Base-by-base conservation (phyloP, 805 yeast genomes). In the Saturnispora dispora region DNA sequence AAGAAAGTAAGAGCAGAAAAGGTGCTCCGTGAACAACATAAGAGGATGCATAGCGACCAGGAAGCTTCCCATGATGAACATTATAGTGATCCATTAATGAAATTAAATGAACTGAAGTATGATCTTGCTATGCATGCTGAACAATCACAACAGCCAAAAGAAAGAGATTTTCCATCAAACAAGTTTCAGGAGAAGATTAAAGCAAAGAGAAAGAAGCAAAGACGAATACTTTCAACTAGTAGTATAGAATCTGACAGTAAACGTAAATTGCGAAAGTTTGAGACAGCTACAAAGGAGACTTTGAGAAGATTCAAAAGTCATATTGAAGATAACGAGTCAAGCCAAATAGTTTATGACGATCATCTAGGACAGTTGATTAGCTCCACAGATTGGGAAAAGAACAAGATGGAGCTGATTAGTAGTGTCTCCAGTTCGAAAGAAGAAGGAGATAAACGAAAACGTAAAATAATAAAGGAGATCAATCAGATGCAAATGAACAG, bases 341-440 rank as follows among this genome's bases (percentile, higher is more conserved):
- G 39, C 17, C 23, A n/a, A 25, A 18, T 39, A 11, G 32, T 20
- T 18, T 13, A n/a, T 45, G 45, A 23, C 13, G 53, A 42, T 23
- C 40, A 40, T 20, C 32, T 42, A 10, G 42, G 35, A 11, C 23
- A 33, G n/a, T 42, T 42, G 30, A 36, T 41, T 28, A 36, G 35
- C 36, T n/a, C 43, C 9, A 48, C 51, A 4, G 55, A 54, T 27
- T 54, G 57, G 57, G 30, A 41, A 18, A 37, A 7, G 15, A 28
- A 46, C 22, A 11, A 46, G 17, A 33, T 20, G 20, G 48, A 46
- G 2, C 11, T 35, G 25, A n/a, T 25, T 36, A 27, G 13, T 10
- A 36, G 23, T 33, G 18, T 22, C 3, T 30, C n/a, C 7, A n/a
- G 22, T 11, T 20, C 45, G 23, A 40, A 30, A 10, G 48, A 42